phyloP scores from a whole-genome alignment of 768 basidiomycete species.

The Lentinula guzmanii region DNA sequence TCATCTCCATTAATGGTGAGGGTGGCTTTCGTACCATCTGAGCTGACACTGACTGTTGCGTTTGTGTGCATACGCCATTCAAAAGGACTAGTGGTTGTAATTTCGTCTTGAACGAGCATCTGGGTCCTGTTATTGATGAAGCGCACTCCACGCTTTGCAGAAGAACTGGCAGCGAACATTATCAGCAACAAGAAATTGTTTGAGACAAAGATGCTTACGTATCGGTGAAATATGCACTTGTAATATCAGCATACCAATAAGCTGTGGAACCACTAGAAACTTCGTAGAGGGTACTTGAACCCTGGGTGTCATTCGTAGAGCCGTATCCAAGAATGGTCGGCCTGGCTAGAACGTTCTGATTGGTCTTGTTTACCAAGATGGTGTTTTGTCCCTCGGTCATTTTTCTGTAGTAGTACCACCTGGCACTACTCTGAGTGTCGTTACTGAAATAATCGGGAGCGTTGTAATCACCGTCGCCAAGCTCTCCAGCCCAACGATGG shows the following conservation, averaged over 20 bases:
- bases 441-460: slow-evolving; percentile 71
- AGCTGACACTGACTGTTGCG: slow-evolving; percentile 52
- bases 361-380: slow-evolving; percentile 63
- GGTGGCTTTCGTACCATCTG: slow-evolving; percentile 62
- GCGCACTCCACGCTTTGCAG: slow-evolving; percentile 81
- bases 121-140: slow-evolving; percentile 79
- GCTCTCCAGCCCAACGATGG: slow-evolving; percentile 90
- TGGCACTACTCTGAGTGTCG: slow-evolving; percentile 58
- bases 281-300: slow-evolving; percentile 74
- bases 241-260: slow-evolving; percentile 74
- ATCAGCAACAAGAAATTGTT: slow-evolving; percentile 9
- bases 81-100: slow-evolving; percentile 49
- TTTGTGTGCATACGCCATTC: slow-evolving; percentile 98
- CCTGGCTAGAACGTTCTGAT: slow-evolving; percentile 73
- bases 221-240: slow-evolving; percentile 60
- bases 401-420: slow-evolving; percentile 96
- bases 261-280: slow-evolving; percentile 66
- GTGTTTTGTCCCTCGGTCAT: slow-evolving; percentile 98
- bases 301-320: slow-evolving; percentile 58
- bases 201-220: slow-evolving; percentile 55
- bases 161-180: slow-evolving; percentile 33
- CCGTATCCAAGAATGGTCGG: slow-evolving; percentile 50
- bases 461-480: slow-evolving; percentile 82
- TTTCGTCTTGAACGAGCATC: slow-evolving; percentile 91
- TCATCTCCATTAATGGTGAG: slow-evolving; percentile 66